These are phyloP conservation scores for Piper betle DNA, from an alignment of 164 flowering plant genomes.

Conservation along the genomic window DNA sequence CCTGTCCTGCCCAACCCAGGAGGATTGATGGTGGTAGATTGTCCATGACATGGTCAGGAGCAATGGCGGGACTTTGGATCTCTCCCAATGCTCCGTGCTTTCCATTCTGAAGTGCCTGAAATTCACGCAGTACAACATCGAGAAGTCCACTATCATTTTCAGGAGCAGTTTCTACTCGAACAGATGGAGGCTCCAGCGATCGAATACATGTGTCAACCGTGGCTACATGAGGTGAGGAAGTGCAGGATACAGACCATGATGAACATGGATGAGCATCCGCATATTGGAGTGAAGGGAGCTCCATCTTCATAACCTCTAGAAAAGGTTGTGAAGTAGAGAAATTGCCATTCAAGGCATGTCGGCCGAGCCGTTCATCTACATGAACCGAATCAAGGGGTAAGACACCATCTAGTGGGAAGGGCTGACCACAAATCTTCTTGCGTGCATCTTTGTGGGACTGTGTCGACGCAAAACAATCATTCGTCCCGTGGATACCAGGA, in stretches of 20 bases:
- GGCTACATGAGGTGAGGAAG: conserved; percentile 14
- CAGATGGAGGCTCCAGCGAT: conserved; percentile 16
- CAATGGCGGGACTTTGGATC: conserved; percentile 32
- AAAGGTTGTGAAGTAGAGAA: conserved; percentile 74
- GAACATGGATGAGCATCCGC: conserved; percentile 43
- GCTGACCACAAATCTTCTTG: conserved; percentile 20
- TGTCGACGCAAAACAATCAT: conserved; percentile 20
- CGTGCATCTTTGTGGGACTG: conserved; percentile 32
- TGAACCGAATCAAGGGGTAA: conserved; percentile 29
- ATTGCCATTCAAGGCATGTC: conserved; percentile 84
- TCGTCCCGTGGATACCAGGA: conserved; percentile 19
- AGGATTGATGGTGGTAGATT: conserved; percentile 18
- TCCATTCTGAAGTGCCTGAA: conserved; percentile 22
- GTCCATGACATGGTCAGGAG: conserved; percentile 27
- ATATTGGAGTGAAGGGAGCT: conserved; percentile 99
- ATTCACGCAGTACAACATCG: conserved; percentile 47
- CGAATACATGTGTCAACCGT: conserved; percentile 18
- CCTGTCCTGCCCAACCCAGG: conserved; percentile 20
- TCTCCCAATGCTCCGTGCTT: conserved; percentile 39
- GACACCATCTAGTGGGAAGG: conserved; percentile 22
- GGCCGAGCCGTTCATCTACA: conserved; percentile 24
- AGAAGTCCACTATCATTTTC: conserved; percentile 56
- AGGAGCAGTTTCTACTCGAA: conserved; percentile 31
- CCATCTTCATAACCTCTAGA: conserved; percentile 64
- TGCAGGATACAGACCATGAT: conserved; percentile 32